Base-by-base conservation (phyloP, 345 rosid genomes). In the Gossypium mustelinum region DNA sequence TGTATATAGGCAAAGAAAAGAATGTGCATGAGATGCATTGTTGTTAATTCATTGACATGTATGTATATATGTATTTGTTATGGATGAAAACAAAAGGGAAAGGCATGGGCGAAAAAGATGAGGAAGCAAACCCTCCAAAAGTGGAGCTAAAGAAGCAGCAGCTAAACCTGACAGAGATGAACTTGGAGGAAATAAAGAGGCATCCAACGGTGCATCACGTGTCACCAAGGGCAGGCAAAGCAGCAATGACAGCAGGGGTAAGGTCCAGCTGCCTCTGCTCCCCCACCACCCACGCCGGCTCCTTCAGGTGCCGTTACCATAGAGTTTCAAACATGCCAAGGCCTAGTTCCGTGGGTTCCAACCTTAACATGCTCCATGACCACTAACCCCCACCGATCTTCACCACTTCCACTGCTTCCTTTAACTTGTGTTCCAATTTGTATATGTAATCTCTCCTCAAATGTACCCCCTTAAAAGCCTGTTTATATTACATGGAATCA, bases 251-350 rank as follows among this genome's bases (percentile, higher is more conserved):
- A 34, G 9, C 16, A 3, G 25, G 9, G 14, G 16, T 6, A 9
- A 68, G 43, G 41, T 68, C 43, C 57, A 68, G 25, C 57, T 68
- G 72, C 72, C 72, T 68, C 7, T 68, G 72, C 57, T 68, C 72
- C 4, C 72, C 72, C 43, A 68, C 72, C 12, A 68, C 72, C 6
- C 72, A 68, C 17, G 14, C 4, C 2, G 72, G 72, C 39, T 68
- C 72, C 20, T 68, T 68, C 72, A 48, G 72, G 57, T 68, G 72
- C 43, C 72, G 72, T 7, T 9, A 68, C 43, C 72, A 68, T 9
- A 50, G 72, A 24, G 12, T 24, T 24, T 17, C 41, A 4, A 41
- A 56, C 43, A 68, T 68, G 72, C 9, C 12, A 22, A 68, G 72
- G 72, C 43, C 57, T 2, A 41, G 57, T 20, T 68, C 72, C 34